A percentile compares a stretch with the other conserved stretches of the same genome.
Evolutionary conservation across 2,329 filamentous ascomycete genomes (phyloP).

Genomic region (Cytospora piceicola): DNA sequence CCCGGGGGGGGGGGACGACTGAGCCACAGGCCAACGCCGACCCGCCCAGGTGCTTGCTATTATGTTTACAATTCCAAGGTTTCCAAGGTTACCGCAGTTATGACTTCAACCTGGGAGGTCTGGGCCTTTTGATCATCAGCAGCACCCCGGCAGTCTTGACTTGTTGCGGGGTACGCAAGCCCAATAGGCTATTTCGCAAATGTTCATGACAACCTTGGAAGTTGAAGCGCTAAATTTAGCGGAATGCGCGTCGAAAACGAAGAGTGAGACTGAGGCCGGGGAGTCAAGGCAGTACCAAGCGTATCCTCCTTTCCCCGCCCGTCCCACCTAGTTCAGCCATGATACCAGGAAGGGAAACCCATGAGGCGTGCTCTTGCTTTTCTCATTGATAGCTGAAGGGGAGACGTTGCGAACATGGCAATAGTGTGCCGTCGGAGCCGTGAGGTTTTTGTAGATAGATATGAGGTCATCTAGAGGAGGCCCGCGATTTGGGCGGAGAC

Average conservation of each 20-base stretch:
- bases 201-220: no score
- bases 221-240: no score
- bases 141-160: not conserved
- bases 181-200: not conserved
- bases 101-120: not conserved
- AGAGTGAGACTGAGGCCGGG: not conserved
- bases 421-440: not conserved
- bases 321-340: no score
- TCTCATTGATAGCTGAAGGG: not conserved
- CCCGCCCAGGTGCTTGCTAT: no score
- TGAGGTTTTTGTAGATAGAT: not conserved
- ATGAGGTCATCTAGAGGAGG: not conserved
- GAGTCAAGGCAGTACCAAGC: not conserved
- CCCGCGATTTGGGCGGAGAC: no score
- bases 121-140: conserved; percentile 16
- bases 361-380: not conserved
- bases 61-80: not conserved
- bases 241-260: no score
- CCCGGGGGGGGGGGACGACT: not conserved
- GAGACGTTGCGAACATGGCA: not conserved
- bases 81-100: not conserved
- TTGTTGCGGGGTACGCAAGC: conserved; percentile 2
- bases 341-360: not conserved
- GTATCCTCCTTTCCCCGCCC: not conserved
- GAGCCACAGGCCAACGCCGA: conserved; percentile 1